Conservation (phyloP, 352 stramenopile species). For the Elongisporangium undulatum region DNA sequence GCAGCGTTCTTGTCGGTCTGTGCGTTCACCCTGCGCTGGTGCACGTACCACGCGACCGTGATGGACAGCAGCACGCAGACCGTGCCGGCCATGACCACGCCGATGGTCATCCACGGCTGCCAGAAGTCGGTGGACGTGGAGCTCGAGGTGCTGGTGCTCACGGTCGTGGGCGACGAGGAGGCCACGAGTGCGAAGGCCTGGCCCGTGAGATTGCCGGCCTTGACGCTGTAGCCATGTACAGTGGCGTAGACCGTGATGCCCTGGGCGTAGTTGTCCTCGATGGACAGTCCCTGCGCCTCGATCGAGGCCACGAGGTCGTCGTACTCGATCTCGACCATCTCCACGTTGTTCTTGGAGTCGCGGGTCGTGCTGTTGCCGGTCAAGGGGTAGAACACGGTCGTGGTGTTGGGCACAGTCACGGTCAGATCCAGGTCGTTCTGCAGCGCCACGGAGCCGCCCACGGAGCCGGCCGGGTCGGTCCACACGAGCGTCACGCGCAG, state of each 20-base stretch:
- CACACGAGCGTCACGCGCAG: slow-evolving; percentile 68
- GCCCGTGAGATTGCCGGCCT: slow-evolving; percentile 37
- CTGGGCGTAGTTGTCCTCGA: slow-evolving; percentile 22
- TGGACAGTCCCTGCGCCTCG: slow-evolving; percentile 16
- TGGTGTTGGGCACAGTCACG: slow-evolving; percentile 44
- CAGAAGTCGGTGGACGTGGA: slow-evolving; percentile 26
- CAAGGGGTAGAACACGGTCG: slow-evolving; percentile 50
- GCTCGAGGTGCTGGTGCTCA: slow-evolving; percentile 17
- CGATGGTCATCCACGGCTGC: slow-evolving; percentile 79
- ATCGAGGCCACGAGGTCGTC: slow-evolving; percentile 29
- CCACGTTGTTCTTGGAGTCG: slow-evolving; percentile 70
- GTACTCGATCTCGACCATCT: slow-evolving; percentile 73
- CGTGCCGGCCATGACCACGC: slow-evolving; percentile 39
- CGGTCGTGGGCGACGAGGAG: slow-evolving; percentile 51
- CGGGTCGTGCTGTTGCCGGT: slow-evolving; percentile 45
- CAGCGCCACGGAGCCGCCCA: slow-evolving; percentile 40
- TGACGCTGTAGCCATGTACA: slow-evolving; percentile 60
- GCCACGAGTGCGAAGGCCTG: slow-evolving; percentile 78
- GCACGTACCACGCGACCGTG: slow-evolving; percentile 43
- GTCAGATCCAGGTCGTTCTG: slow-evolving; percentile 75
- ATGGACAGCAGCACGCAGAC: slow-evolving; percentile 52
- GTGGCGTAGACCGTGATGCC: slow-evolving; percentile 58
- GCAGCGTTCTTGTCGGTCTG: background rate
- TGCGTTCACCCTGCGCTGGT: slow-evolving; percentile 10
- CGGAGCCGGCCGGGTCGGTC: slow-evolving; percentile 59